Evolutionary conservation across 1,284 basidiomycete species (phyloP), one percentile per base, ranked within the genome.

Genomic region (Psilocybe mexicana): DNA sequence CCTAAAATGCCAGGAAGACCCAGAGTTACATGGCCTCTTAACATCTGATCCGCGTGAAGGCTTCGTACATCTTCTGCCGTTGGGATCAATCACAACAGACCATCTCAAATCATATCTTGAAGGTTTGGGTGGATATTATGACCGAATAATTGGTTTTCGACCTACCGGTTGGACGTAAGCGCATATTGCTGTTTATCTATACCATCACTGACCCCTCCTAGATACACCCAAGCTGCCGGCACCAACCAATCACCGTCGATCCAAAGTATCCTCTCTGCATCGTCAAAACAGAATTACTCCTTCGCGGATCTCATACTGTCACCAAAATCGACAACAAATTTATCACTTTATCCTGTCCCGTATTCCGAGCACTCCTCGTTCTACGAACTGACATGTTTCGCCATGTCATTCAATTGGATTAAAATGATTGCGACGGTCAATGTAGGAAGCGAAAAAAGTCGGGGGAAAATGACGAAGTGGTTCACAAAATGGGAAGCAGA

Each of bases 361-460:
- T 98, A 98, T 70, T 96, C 93, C 2, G 96, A 98, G 70, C 96
- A 99, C 71, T 96, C 93, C 51, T 94, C 92, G 36, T 97, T 97
- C 74, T 91, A 91, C 65, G 95, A 97, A 73, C 79, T 95, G 67
- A 98, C 93, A 24, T 97, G 92, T 68, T 98, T 98, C 69, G 93
- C 94, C 3, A 80, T 98, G 69, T 92, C 88, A 10, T 77, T 93
- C 35, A 79, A 85, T 68, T 96, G 85, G 88, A 83, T 69, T 6
- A 88, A 80, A 67, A 96, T 98, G 80, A 96, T 98, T 63, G 93
- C 96, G 3, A 98, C 96, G 0, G 96, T 98, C 44, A 98, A 98
- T 67, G 90, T 98, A 0, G 92, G 92, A 14, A 94, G 81, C 62
- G 87, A 92, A 68, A 76, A 70, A 23, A 92, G 89, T 52, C 78